Conservation (phyloP, 441 rosid species). For the Erysimum pusillum region DNA sequence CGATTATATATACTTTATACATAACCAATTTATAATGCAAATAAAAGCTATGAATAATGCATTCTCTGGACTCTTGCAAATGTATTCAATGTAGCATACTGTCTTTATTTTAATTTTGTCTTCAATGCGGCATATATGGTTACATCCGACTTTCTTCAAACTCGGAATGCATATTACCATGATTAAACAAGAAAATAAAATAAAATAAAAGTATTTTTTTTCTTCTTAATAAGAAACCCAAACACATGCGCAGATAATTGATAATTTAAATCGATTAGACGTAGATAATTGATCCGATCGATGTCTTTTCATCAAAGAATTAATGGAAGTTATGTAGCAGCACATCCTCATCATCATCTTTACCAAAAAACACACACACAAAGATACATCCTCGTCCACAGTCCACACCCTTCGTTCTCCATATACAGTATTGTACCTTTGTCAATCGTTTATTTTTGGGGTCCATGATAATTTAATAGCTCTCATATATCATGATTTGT, state of each 20-base stretch:
- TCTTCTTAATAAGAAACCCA: neutral
- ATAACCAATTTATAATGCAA: conserved; percentile 4
- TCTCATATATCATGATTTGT: neutral
- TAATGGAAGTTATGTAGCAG: conserved; percentile 6
- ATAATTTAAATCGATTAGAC: conserved; percentile 6
- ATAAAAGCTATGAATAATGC: neutral
- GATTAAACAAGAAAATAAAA: no score
- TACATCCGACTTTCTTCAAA: no score
- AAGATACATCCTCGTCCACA: no score
- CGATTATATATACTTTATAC: neutral
- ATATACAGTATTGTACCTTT: neutral
- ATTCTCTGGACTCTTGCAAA: neutral
- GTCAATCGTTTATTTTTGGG: conserved; percentile 7
- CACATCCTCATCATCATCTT: neutral
- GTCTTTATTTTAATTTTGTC: no score
- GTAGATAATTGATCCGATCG: neutral
- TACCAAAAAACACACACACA: no score
- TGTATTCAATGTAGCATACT: no score
- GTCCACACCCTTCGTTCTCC: neutral
- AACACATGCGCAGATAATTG: neutral
- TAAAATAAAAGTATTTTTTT: no score
- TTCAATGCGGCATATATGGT: no score
- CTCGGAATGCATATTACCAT: neutral
- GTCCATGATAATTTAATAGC: neutral
- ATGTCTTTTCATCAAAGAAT: conserved; percentile 15